A percentile compares a stretch with the other conserved stretches of the same genome.
Conservation (phyloP, 352 stramenopile species). For the Phytophthora pseudosyringae region DNA sequence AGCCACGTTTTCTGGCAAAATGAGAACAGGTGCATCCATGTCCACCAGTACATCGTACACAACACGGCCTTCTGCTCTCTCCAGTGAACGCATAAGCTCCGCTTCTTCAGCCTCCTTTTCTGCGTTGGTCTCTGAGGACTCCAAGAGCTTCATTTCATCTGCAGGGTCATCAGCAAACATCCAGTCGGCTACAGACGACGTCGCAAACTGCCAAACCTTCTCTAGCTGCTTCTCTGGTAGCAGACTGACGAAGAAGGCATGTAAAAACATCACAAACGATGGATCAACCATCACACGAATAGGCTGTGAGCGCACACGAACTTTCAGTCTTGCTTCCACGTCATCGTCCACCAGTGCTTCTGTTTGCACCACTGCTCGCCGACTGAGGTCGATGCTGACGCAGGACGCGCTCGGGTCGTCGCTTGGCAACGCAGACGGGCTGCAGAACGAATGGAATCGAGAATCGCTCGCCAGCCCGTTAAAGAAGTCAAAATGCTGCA, state of each 20-base stretch:
- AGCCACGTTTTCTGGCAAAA: slow-evolving; percentile 61
- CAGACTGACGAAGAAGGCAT: slow-evolving; percentile 77
- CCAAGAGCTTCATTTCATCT: slow-evolving; percentile 22
- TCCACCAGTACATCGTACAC: slow-evolving; percentile 75
- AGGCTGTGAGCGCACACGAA: slow-evolving; percentile 64
- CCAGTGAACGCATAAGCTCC: slow-evolving; percentile 44
- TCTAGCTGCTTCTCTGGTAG: slow-evolving; percentile 75
- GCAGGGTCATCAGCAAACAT: slow-evolving; percentile 71
- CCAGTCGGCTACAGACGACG: slow-evolving; percentile 82
- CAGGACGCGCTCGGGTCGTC: slow-evolving; percentile 39
- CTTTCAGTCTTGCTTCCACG: slow-evolving; percentile 33
- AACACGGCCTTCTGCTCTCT: slow-evolving; percentile 34
- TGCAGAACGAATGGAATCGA: slow-evolving; percentile 71
- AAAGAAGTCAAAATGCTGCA: slow-evolving; percentile 74
- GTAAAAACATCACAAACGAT: slow-evolving; percentile 68
- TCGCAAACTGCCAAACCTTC: slow-evolving; percentile 82
- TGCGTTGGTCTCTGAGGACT: slow-evolving; percentile 15
- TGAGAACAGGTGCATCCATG: slow-evolving; percentile 77
- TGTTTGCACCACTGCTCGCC: slow-evolving; percentile 29
- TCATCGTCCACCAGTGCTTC: slow-evolving; percentile 19
- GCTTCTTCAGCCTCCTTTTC: slow-evolving; percentile 51
- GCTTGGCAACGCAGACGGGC: slow-evolving; percentile 33
- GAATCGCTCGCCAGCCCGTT: slow-evolving; percentile 56
- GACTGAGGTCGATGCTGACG: slow-evolving; percentile 55
- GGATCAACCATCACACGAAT: slow-evolving; percentile 78